phyloP scores from a whole-genome alignment of 2,329 filamentous ascomycete genomes.

The Diplodia scrobiculata region DNA sequence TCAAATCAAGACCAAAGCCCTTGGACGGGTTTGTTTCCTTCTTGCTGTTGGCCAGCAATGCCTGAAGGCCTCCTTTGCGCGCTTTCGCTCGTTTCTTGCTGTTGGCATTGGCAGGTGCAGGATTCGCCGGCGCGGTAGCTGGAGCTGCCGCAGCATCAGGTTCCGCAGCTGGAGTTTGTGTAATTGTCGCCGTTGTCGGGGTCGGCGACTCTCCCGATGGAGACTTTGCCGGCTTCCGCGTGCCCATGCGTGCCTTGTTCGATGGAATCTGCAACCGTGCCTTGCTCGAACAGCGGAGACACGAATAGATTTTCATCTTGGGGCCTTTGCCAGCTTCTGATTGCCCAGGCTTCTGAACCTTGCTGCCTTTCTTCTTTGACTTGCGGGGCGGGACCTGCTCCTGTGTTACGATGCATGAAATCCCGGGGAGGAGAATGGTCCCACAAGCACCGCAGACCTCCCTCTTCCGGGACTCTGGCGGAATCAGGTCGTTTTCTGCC shows the following conservation, averaged over 20 bases:
- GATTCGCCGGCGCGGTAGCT: neutral
- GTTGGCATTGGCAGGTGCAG: constrained; percentile 41
- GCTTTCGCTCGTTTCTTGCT: constrained; percentile 61
- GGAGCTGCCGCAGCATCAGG: neutral
- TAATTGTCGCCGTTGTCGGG: neutral
- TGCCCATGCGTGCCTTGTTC: constrained; percentile 33
- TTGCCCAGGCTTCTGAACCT: neutral
- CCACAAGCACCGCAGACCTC: constrained; percentile 45
- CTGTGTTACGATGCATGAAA: constrained; percentile 38
- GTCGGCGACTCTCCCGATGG: constrained; percentile 9
- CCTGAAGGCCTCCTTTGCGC: constrained; percentile 58
- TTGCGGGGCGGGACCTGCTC: constrained; percentile 21
- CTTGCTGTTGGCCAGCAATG: constrained; percentile 54
- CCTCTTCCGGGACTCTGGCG: constrained; percentile 29
- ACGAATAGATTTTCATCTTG: constrained; percentile 38
- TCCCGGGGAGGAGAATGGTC: constrained; percentile 43
- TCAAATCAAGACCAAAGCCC: constrained; percentile 51
- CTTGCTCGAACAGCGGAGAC: constrained; percentile 40
- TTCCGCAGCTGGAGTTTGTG: neutral
- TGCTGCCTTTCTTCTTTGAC: neutral
- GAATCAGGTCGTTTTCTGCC: constrained; percentile 36
- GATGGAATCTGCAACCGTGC: constrained; percentile 35
- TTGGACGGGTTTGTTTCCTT: constrained; percentile 36
- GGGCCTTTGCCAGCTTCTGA: neutral
- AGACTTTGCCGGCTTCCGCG: constrained; percentile 31